These are phyloP conservation scores for Colletotrichum salicis DNA, from an alignment of 2,329 filamentous ascomycete genomes.

Conservation along the genomic window DNA sequence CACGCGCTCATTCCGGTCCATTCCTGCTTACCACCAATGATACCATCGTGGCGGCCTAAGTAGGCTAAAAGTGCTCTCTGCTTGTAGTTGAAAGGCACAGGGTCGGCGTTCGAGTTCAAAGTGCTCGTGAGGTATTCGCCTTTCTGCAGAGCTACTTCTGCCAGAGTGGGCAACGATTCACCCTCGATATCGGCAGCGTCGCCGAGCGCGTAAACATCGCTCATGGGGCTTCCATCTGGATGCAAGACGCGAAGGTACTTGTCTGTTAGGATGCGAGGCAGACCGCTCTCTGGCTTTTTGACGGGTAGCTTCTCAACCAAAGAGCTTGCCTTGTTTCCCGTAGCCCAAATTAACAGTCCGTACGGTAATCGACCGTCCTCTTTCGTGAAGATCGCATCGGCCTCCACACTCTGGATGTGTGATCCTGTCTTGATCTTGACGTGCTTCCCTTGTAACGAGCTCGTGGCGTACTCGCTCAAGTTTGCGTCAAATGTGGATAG, in stretches of 20 bases:
- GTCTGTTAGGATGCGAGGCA: constrained; percentile 23
- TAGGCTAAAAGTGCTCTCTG: constrained; percentile 21
- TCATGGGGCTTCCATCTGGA: constrained; percentile 22
- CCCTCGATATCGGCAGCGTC: constrained; percentile 25
- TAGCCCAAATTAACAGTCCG: constrained; percentile 97
- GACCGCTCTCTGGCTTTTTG: constrained; percentile 8
- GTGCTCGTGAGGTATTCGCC: constrained; percentile 17
- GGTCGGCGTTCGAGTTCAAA: background rate
- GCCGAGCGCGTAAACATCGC: constrained; percentile 18
- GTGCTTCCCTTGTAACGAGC: constrained; percentile 18
- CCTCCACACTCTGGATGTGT: constrained; percentile 13
- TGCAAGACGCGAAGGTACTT: constrained; percentile 17
- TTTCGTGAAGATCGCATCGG: constrained; percentile 98
- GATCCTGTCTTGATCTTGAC: constrained; percentile 10
- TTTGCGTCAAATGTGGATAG: constrained; percentile 99
- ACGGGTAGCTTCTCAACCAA: constrained; percentile 20
- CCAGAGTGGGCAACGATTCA: constrained; percentile 19
- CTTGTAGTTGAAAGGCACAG: constrained; percentile 12
- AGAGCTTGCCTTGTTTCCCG: constrained; percentile 72
- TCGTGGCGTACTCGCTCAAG: constrained; percentile 87
- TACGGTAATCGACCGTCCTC: constrained; percentile 87
- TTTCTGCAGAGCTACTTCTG: constrained; percentile 30
- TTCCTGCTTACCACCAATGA: constrained; percentile 25
- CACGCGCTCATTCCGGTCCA: constrained; percentile 28
- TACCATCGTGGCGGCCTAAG: constrained; percentile 23